A percentile compares a stretch with the other conserved stretches of the same genome.
These are phyloP conservation scores for Jimgerdemannia flammicorona DNA, from an alignment of 192 early-diverging fungal genomes.

Conservation along the genomic window DNA sequence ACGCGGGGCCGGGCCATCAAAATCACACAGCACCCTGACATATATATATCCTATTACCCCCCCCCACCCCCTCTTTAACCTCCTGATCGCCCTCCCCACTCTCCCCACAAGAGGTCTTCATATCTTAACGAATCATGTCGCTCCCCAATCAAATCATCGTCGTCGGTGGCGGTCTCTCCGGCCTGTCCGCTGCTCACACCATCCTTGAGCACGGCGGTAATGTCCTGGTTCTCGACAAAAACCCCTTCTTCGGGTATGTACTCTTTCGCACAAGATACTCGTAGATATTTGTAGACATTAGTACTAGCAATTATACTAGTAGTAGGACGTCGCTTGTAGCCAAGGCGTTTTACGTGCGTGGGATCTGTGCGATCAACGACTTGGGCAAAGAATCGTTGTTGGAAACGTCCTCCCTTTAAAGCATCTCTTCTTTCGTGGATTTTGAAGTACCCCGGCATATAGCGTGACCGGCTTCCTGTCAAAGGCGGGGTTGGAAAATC, in stretches of 20 bases:
- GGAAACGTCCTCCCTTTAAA: no score
- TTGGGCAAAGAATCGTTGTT: no score
- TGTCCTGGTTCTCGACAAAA: constrained; percentile 84
- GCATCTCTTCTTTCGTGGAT: no score
- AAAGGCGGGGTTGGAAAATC: background rate
- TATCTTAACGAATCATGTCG: constrained; percentile 30
- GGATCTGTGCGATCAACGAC: no score
- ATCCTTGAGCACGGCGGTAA: constrained; percentile 80
- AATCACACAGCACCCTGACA: background rate
- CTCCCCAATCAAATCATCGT: constrained; percentile 65
- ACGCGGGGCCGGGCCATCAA: background rate
- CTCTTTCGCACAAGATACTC: no score
- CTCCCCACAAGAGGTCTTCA: background rate
- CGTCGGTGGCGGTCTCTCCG: constrained; percentile 88
- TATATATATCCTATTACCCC: background rate
- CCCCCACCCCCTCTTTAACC: constrained; percentile 10
- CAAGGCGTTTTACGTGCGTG: no score
- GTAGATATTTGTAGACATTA: no score
- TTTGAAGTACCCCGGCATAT: no score
- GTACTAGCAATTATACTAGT: no score
- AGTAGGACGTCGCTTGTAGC: no score
- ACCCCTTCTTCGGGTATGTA: constrained; percentile 74
- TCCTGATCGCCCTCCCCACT: background rate
- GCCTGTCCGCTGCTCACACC: constrained; percentile 85
- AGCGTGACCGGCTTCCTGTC: background rate